Base-by-base conservation (phyloP, 495 filamentous ascomycete genomes). In the Xylaria telfairii region DNA sequence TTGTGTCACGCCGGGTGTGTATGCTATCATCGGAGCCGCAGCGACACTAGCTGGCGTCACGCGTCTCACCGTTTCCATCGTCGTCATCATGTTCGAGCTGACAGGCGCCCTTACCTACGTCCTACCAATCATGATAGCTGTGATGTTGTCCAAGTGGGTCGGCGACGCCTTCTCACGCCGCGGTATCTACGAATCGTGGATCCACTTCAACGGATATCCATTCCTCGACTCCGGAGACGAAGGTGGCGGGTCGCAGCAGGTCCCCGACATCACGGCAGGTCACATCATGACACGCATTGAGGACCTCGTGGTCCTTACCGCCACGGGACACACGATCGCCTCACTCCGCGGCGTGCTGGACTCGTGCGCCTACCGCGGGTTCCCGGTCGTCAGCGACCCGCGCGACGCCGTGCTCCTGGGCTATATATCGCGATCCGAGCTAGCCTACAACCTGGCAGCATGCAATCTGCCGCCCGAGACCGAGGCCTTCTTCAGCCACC, bases 51-150 rank as follows among this genome's bases (percentile, higher is more conserved):
- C 91, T n/a, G 96, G 96, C 59, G 93, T 96, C n/a, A 98, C 95
- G 32, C 90, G 96, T 73, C 98, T 99, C 92, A 99, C 96, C 13
- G 88, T 90, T 9, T 98, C 95, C 13, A 97, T 99, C 75, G 96
- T 98, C 3, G 96, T 98, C 72, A 98, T 99, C 81, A 98, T 97
- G 93, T 99, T 98, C 73, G 96, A 99, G 81, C 89, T 99, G 34
- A 99, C 96, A 0, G 96, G 96, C 32, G 96, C 96, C 0, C 84
- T 99, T 17, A 97, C 95, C 0, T 98, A 99, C 78, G 96, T 99
- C 41, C 90, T 99, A 13, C 96, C 96, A 24, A 98, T 99, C 77
- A 99, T 99, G 96, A 92, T 99, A 70, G 94, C 96, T n/a, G 96
- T 99, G 70, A 97, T 99, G 95, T 82, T 98, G 28, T 92, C 91